These are phyloP conservation scores for Backusella sp. DNA, from an alignment of 192 early-diverging fungal genomes.

Conservation along the genomic window DNA sequence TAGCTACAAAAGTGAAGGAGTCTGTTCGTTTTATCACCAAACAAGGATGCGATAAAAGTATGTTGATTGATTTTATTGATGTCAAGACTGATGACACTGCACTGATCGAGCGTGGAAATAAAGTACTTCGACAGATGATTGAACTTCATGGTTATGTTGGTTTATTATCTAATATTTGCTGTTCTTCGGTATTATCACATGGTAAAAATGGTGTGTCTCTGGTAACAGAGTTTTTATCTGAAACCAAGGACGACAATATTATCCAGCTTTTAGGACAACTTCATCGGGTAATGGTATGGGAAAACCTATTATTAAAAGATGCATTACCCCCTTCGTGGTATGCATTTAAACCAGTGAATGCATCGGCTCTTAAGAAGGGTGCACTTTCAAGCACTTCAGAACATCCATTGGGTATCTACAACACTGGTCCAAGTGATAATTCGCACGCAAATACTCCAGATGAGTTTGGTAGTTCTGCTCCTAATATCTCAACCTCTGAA, in stretches of 20 bases:
- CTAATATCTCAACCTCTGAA: neutral
- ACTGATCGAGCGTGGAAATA: conserved; percentile 44
- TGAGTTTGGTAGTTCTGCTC: neutral
- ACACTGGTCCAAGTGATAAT: neutral
- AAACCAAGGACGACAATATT: conserved; percentile 48
- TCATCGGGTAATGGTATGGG: conserved; percentile 65
- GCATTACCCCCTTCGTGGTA: conserved; percentile 72
- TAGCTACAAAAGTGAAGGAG: conserved; percentile 53
- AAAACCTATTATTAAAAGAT: conserved; percentile 57
- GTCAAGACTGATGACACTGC: conserved; percentile 29
- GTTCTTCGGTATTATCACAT: conserved; percentile 62
- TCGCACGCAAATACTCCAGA: neutral
- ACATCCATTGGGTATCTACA: conserved; percentile 30
- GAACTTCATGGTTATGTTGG: conserved; percentile 60
- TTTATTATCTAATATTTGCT: conserved; percentile 71
- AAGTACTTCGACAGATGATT: conserved; percentile 54
- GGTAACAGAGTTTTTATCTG: conserved; percentile 59
- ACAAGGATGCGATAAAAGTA: conserved; percentile 29
- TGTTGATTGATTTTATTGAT: conserved; percentile 58
- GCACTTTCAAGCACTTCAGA: conserved; percentile 1
- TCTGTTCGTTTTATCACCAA: conserved; percentile 44
- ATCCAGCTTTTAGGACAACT: conserved; percentile 51
- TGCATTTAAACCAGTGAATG: conserved; percentile 35
- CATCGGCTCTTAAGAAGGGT: conserved; percentile 30
- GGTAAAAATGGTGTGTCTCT: conserved; percentile 59